phyloP scores from a whole-genome alignment of 2,329 filamentous ascomycete genomes.

The Cercospora janseana region DNA sequence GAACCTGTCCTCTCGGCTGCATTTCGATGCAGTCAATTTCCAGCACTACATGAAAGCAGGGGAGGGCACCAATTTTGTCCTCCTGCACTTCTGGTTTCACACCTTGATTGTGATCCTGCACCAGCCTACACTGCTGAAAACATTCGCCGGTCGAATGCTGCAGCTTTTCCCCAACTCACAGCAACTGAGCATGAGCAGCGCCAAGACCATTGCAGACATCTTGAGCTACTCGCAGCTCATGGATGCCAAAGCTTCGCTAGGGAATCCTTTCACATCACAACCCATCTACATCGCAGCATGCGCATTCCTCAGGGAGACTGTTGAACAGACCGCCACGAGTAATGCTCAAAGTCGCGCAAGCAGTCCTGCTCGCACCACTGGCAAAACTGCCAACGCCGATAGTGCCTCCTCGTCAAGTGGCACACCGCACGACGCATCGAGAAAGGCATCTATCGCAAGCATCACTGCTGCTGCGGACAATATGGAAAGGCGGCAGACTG shows the following conservation, averaged over 20 bases:
- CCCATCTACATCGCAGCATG: slow-evolving; percentile 90
- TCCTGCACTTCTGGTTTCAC: slow-evolving; percentile 87
- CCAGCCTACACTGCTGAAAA: slow-evolving; percentile 77
- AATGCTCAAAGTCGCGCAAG: slow-evolving; percentile 53
- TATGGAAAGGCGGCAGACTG: slow-evolving; percentile 19
- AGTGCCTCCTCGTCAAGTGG: slow-evolving; percentile 14
- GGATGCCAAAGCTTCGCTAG: slow-evolving; percentile 79
- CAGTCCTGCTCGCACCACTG: slow-evolving; percentile 44
- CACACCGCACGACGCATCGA: slow-evolving; percentile 15
- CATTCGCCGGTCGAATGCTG: slow-evolving; percentile 67
- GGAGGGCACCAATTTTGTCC: slow-evolving; percentile 81
- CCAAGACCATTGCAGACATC: slow-evolving; percentile 89
- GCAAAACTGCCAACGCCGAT: slow-evolving; percentile 15
- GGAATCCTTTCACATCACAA: slow-evolving; percentile 83
- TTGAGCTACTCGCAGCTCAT: slow-evolving; percentile 81
- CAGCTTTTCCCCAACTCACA: slow-evolving; percentile 77
- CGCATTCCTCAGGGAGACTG: slow-evolving; percentile 81
- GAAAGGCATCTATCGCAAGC: slow-evolving; percentile 19
- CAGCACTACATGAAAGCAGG: slow-evolving; percentile 77
- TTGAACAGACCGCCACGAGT: slow-evolving; percentile 63
- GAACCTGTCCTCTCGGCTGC: slow-evolving; percentile 68
- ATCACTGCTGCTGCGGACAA: slow-evolving; percentile 10
- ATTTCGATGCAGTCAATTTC: slow-evolving; percentile 84
- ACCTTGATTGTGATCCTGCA: slow-evolving; percentile 81
- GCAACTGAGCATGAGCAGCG: slow-evolving; percentile 80